Percentiles rank a stretch among this genome's conserved stretches.
Evolutionary conservation across 805 yeast species (phyloP).

Genomic region (Maudiozyma barnettii): DNA sequence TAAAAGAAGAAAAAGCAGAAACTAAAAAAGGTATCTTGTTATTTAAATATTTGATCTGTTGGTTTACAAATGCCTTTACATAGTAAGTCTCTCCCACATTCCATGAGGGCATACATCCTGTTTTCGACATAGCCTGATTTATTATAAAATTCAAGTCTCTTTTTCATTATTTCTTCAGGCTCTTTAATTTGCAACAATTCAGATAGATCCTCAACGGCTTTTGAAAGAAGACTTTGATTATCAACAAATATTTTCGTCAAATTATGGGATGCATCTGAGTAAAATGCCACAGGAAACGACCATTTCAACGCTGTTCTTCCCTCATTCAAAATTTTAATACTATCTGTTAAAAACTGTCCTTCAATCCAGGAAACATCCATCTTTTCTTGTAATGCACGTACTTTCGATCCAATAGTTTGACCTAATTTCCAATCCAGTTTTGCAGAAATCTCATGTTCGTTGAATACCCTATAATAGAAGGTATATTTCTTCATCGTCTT

Average conservation of each 20-base stretch:
- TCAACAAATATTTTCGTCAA: slow-evolving; percentile 58
- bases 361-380: slow-evolving; percentile 76
- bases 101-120: slow-evolving; percentile 31
- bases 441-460: slow-evolving; percentile 68
- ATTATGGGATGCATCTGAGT: slow-evolving; percentile 42
- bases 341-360: slow-evolving; percentile 70
- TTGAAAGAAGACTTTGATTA: slow-evolving; percentile 53
- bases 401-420: slow-evolving; percentile 50
- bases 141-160: slow-evolving; percentile 32
- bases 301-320: slow-evolving; percentile 78
- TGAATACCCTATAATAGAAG: slow-evolving; percentile 64
- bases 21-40: no score
- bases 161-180: slow-evolving; percentile 28
- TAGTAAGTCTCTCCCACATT: slow-evolving; percentile 30
- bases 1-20: no score
- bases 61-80: slow-evolving; percentile 27
- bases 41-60: not conserved
- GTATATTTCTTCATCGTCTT: slow-evolving; percentile 50
- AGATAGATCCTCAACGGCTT: slow-evolving; percentile 61
- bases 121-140: slow-evolving; percentile 29
- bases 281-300: slow-evolving; percentile 79
- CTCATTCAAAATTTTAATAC: slow-evolving; percentile 51
- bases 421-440: slow-evolving; percentile 60
- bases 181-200: slow-evolving; percentile 41
- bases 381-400: slow-evolving; percentile 54